phyloP scores from a whole-genome alignment of 305 asterid species.

The Andrographis paniculata region DNA sequence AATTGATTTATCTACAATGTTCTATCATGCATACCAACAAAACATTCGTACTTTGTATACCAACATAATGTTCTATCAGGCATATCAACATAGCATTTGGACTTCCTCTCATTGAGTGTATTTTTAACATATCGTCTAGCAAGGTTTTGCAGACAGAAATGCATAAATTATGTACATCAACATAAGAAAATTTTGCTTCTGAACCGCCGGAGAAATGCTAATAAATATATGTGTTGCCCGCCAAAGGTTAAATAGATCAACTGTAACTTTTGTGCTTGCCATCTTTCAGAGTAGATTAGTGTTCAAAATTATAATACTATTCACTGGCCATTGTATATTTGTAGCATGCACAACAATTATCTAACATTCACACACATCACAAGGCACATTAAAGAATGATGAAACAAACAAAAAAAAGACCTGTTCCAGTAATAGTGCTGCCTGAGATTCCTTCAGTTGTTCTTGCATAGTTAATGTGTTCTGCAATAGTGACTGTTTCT shows the following conservation, averaged over 20 bases:
- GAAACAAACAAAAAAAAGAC: constrained; percentile 30
- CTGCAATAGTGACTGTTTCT: constrained; percentile 71
- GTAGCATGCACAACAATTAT: neutral
- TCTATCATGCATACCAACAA: too few species aligned
- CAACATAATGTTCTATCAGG: too few species aligned
- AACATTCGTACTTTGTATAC: too few species aligned
- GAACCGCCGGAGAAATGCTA: too few species aligned
- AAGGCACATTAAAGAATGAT: neutral
- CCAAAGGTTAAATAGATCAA: constrained; percentile 6
- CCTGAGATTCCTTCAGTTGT: constrained; percentile 88
- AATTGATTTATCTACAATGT: too few species aligned
- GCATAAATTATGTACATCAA: too few species aligned
- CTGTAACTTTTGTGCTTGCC: constrained; percentile 2
- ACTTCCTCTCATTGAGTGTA: too few species aligned
- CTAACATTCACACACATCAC: neutral
- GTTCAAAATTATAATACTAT: neutral
- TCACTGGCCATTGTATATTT: neutral
- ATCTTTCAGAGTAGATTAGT: neutral
- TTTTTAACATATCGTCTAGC: too few species aligned
- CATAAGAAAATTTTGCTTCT: too few species aligned
- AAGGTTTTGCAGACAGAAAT: too few species aligned
- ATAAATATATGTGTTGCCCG: too few species aligned
- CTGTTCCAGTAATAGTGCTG: constrained; percentile 90
- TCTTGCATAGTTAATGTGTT: constrained; percentile 69
- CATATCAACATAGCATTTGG: too few species aligned